phyloP scores from a whole-genome alignment of 257 asterid genomes.

The Agastache rugosa region DNA sequence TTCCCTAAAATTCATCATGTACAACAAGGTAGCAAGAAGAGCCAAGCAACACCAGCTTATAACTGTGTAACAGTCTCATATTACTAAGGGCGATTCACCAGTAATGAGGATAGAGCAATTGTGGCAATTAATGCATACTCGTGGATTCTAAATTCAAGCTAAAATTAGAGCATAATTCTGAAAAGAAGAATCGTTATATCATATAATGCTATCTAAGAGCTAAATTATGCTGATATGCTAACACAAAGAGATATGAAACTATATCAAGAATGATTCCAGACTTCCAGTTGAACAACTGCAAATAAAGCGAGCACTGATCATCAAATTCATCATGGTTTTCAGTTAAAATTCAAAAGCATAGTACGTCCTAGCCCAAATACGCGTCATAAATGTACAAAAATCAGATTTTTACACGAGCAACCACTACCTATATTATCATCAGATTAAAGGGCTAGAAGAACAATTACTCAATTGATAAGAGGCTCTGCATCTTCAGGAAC shows the following conservation, averaged over 20 bases:
- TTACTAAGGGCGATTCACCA: neutral
- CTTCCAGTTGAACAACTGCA: neutral
- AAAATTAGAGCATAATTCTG: neutral
- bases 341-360: neutral
- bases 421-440: neutral
- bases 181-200: neutral
- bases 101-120: neutral
- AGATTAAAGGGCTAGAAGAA: neutral
- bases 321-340: neutral
- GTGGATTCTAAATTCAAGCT: neutral
- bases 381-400: constrained; percentile 3
- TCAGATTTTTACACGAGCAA: neutral
- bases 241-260: neutral
- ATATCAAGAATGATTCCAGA: neutral
- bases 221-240: neutral
- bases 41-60: too few relatives aligned
- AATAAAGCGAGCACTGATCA: neutral
- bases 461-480: constrained; percentile 17
- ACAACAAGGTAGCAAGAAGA: neutral
- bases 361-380: neutral
- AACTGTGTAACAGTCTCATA: neutral
- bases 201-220: constrained; percentile 4
- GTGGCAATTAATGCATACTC: neutral
- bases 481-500: constrained; percentile 19
- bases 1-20: neutral